Base-by-base conservation (phyloP, 495 filamentous ascomycete species). In the Penicillium egyptiacum region DNA sequence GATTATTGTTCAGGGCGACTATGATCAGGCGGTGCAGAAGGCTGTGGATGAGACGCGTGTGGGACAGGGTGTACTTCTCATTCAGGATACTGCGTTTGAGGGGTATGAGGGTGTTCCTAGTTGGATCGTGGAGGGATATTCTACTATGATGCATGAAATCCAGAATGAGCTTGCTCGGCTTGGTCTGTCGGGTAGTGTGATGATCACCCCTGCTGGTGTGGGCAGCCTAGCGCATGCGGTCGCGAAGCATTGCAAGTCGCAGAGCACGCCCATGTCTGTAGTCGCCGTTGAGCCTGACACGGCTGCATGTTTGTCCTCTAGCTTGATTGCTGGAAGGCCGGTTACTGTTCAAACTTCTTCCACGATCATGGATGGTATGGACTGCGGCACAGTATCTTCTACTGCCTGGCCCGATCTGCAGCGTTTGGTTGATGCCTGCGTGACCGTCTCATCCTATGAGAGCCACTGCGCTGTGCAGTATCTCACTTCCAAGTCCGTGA, bases 71-170 rank as follows among this genome's bases (percentile, higher is more conserved):
- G 74, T 69, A 0, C 55, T 90, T n/a, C 65, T 91, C 50, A 78
- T 90, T 11, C 80, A 86, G 71, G 87, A 89, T 63, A 83, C 79
- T 9, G 78, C 83, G 1, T 87, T 86, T 64, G 73, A 77, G 1
- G 82, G 79, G 1, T 88, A 87, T 56, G 77, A 84, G 49, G 72
- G 84, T 51, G 78, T 90, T 2, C 86, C 87, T 0, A 53, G 80
- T 62, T 90, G 86, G 86, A 85, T 90, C 26, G 83, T 88, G 1
- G 85, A 89, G 14, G 88, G 88, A 5, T 91, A 91, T 61, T 77
- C 75, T 12, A 88, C 86, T 0, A 83, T 89, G 81, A 73, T 90
- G 60, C 51, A 63, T 4, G 88, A 91, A 66, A 72, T 77, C 4
- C 86, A 88, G 25, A 67, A 71, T 9, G 83, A 88, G 59, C 57